phyloP scores from a whole-genome alignment of 495 filamentous ascomycete species.

The Podospora tetraspora region DNA sequence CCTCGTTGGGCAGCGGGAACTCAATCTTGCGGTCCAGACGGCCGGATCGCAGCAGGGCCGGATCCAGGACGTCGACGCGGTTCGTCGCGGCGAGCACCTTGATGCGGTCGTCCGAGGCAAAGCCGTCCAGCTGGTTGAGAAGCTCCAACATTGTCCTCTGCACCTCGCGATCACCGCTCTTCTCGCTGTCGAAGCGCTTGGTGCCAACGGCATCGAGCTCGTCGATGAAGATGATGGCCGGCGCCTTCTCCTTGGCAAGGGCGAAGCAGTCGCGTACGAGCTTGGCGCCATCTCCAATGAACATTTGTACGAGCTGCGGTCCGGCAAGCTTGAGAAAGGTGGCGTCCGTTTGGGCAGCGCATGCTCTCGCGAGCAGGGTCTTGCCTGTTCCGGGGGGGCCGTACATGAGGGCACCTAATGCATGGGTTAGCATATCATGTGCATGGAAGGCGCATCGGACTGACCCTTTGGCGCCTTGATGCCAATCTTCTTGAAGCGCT shows the following conservation, averaged over 20 bases:
- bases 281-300: conserved; percentile 98
- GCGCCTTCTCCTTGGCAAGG: conserved; percentile 95
- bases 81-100: conserved; percentile 98
- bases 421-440: background rate
- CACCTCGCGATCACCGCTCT: conserved; percentile 95
- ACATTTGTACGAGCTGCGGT: conserved; percentile 99
- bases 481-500: conserved; percentile 97
- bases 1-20: conserved; percentile 98
- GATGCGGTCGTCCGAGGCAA: conserved; percentile 97
- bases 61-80: conserved; percentile 95
- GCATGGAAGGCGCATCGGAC: background rate
- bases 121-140: conserved; percentile 97
- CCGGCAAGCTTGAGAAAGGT: conserved; percentile 99
- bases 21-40: conserved; percentile 98
- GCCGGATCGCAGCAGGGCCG: conserved; percentile 86
- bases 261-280: conserved; percentile 97
- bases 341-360: conserved; percentile 95
- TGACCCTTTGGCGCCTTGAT: conserved; percentile 99
- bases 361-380: conserved; percentile 93
- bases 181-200: conserved; percentile 98
- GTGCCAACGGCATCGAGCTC: conserved; percentile 96
- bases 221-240: conserved; percentile 99
- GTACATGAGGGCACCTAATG: conserved; percentile 90
- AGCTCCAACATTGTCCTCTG: conserved; percentile 99
- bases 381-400: conserved; percentile 96